phyloP scores from a whole-genome alignment of 164 flowering plant species.

The Sedum album region DNA sequence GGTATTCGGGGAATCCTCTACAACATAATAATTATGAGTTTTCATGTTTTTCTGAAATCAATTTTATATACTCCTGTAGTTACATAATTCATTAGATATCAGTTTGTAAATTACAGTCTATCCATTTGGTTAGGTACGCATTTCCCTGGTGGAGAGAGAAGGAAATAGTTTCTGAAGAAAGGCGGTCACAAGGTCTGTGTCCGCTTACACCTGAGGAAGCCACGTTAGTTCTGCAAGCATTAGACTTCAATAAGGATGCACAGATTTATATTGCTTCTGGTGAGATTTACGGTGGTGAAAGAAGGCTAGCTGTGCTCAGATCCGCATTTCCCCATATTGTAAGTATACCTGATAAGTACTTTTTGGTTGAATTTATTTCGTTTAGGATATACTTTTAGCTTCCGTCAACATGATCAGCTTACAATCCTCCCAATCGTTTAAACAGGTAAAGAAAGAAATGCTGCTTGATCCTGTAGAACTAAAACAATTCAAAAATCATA shows the following conservation, averaged over 20 bases:
- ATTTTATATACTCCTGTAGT: background rate
- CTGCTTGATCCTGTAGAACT: slow-evolving; percentile 63
- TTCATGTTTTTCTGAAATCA: background rate
- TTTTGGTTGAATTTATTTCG: background rate
- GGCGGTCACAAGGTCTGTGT: slow-evolving; percentile 74
- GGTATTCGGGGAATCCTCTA: background rate
- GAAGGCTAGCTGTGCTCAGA: slow-evolving; percentile 65
- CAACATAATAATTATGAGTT: background rate
- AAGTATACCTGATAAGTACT: slow-evolving; percentile 28
- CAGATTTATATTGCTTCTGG: slow-evolving; percentile 97
- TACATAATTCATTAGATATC: no score
- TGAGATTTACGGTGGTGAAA: slow-evolving; percentile 85
- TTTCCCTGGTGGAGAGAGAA: slow-evolving; percentile 99
- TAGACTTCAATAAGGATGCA: slow-evolving; percentile 62
- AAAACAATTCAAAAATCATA: slow-evolving; percentile 73
- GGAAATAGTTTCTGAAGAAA: slow-evolving; percentile 78
- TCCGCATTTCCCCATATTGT: slow-evolving; percentile 77
- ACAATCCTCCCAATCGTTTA: slow-evolving; percentile 1
- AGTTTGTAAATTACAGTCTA: background rate
- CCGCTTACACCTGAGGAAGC: slow-evolving; percentile 97
- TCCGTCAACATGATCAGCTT: background rate
- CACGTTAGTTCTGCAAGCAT: slow-evolving; percentile 62
- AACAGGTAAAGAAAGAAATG: slow-evolving; percentile 84
- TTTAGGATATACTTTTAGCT: background rate
- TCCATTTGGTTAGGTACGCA: slow-evolving; percentile 56